Conservation (phyloP, 2,329 filamentous ascomycete genomes). For the Alternaria sp. region DNA sequence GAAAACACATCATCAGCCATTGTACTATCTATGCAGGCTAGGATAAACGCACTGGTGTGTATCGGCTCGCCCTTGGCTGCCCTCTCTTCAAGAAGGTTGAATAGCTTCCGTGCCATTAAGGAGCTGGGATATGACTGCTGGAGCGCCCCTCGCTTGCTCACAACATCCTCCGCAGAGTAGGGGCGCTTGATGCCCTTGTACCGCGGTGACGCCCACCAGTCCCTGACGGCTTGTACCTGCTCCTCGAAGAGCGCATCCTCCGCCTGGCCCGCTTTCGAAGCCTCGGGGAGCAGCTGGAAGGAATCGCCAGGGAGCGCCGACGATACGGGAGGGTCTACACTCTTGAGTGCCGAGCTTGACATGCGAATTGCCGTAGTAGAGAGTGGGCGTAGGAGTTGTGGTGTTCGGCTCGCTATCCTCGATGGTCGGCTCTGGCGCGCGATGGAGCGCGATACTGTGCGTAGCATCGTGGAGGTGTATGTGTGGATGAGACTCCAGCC, state of each 20-base stretch:
- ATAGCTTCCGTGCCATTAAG: conserved; percentile 92
- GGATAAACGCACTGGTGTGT: conserved; percentile 75
- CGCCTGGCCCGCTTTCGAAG: conserved; percentile 75
- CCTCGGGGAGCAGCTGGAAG: conserved; percentile 83
- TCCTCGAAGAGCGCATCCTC: conserved; percentile 87
- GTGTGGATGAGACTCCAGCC: conserved; percentile 7
- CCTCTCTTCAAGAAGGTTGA: conserved; percentile 82
- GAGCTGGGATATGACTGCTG: conserved; percentile 90
- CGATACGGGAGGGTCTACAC: conserved; percentile 68
- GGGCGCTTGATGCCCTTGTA: conserved; percentile 90
- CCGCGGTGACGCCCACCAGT: conserved; percentile 88
- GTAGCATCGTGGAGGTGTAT: conserved; percentile 41
- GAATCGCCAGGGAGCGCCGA: conserved; percentile 71
- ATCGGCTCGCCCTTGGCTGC: conserved; percentile 82
- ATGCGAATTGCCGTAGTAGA: conserved; percentile 57
- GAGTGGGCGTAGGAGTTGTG: conserved; percentile 46
- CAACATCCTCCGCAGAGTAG: conserved; percentile 88
- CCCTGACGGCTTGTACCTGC: conserved; percentile 82
- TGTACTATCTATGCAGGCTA: conserved; percentile 28
- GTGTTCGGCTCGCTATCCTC: conserved; percentile 29
- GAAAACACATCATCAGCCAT: conserved; percentile 33
- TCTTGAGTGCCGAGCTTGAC: conserved; percentile 58
- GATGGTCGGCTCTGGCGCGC: conserved; percentile 45
- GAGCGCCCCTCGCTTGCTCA: conserved; percentile 88
- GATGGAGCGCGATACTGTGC: conserved; percentile 45